Evolutionary conservation across 2,329 filamentous ascomycete genomes (phyloP).

Genomic region (Monilinia laxa): DNA sequence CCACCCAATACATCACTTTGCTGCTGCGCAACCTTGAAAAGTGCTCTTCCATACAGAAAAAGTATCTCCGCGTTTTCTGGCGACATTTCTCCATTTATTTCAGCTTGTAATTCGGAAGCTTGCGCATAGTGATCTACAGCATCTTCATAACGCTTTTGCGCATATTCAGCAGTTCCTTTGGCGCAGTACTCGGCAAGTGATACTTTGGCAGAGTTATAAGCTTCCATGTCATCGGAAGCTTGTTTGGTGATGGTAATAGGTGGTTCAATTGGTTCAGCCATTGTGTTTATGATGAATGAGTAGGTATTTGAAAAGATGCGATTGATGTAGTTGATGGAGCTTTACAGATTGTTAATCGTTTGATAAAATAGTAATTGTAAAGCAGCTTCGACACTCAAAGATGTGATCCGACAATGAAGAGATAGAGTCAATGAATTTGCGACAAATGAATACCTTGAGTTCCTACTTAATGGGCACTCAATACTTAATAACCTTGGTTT

Average conservation of each 20-base stretch:
- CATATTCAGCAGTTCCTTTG: conserved; percentile 80
- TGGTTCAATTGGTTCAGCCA: conserved; percentile 38
- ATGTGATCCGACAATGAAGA: background rate
- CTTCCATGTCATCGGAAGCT: conserved; percentile 34
- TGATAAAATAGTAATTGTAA: background rate
- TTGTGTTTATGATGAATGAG: conserved; percentile 22
- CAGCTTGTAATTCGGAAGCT: conserved; percentile 85
- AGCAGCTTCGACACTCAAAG: background rate
- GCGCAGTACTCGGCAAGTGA: conserved; percentile 74
- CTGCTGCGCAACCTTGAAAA: conserved; percentile 90
- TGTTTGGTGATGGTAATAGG: conserved; percentile 29
- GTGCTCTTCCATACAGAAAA: conserved; percentile 87
- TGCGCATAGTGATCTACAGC: conserved; percentile 86
- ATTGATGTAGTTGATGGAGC: conserved; percentile 2
- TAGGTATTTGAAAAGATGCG: background rate
- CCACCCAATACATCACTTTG: conserved; percentile 94
- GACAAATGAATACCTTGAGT: conserved; percentile 17
- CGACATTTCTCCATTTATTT: conserved; percentile 88
- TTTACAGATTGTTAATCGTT: background rate
- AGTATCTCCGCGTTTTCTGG: conserved; percentile 90
- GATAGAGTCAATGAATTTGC: conserved; percentile 18
- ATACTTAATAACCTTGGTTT: background rate
- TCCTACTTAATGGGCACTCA: too few species aligned
- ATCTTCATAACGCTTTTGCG: conserved; percentile 81
- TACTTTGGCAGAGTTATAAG: conserved; percentile 49